These are phyloP conservation scores for Flammula alnicola DNA, from an alignment of 1,284 basidiomycete species.

Conservation along the genomic window DNA sequence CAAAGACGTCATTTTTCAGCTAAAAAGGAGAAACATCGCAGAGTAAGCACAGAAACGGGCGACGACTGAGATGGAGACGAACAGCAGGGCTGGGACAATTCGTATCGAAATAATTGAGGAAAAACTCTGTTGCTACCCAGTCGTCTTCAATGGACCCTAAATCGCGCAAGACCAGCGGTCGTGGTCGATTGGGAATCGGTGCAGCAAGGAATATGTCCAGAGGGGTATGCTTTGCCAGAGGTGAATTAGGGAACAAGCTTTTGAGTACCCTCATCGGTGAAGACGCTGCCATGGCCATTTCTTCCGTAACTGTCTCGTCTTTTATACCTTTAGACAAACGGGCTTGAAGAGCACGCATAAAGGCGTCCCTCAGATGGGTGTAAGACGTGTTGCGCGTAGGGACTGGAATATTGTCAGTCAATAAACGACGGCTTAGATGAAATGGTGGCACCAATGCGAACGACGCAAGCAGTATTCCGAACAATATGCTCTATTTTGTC, in stretches of 20 bases:
- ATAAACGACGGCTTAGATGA: no score
- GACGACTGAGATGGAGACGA: conserved; percentile 35
- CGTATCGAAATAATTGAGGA: conserved; percentile 76
- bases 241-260: conserved; percentile 73
- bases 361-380: conserved; percentile 85
- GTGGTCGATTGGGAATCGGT: conserved; percentile 52
- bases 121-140: conserved; percentile 76
- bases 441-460: conserved; percentile 80
- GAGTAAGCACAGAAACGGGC: background rate
- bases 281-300: conserved; percentile 59
- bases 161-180: conserved; percentile 71
- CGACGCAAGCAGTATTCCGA: conserved; percentile 69
- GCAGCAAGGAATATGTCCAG: conserved; percentile 71
- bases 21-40: conserved; percentile 24
- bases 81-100: conserved; percentile 74
- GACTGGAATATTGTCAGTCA: conserved; percentile 56
- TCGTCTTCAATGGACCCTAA: conserved; percentile 70
- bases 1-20: conserved; percentile 49
- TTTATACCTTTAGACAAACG: conserved; percentile 63
- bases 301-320: conserved; percentile 55
- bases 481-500: conserved; percentile 75
- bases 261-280: conserved; percentile 74
- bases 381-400: conserved; percentile 84
- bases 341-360: conserved; percentile 75
- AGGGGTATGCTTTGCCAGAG: conserved; percentile 65